Percentiles rank a stretch among this genome's conserved stretches.
phyloP scores from a whole-genome alignment of 305 asterid species.

The Solanum chacoense region DNA sequence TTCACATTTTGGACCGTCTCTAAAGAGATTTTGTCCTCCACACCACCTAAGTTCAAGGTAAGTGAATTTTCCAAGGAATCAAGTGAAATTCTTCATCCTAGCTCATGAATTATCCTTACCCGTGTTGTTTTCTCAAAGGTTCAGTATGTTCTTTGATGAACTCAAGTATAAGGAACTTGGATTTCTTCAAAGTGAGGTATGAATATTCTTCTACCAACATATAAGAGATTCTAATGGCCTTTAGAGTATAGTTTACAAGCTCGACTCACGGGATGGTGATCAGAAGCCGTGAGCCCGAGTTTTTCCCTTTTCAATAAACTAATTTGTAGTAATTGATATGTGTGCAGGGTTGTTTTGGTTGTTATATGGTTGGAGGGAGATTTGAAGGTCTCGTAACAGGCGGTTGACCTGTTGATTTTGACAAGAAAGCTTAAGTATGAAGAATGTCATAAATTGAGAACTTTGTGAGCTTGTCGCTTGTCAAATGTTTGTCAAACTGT shows the following conservation, averaged over 20 bases:
- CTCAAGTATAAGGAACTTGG: neutral
- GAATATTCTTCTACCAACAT: neutral
- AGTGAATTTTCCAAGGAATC: neutral
- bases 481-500: neutral
- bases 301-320: neutral
- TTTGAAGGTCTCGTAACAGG: neutral
- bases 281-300: neutral
- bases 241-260: neutral
- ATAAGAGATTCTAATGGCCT: neutral
- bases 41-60: neutral
- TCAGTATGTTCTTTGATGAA: neutral
- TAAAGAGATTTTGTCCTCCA: neutral
- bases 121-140: neutral
- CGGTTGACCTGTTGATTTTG: neutral
- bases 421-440: neutral
- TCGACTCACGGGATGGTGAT: neutral
- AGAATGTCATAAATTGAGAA: neutral
- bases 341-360: neutral
- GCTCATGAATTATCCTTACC: neutral
- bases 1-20: neutral
- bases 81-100: neutral
- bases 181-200: neutral
- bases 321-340: neutral
- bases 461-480: neutral
- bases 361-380: neutral